Evolutionary conservation across 768 basidiomycete genomes (phyloP).

Genomic region (Auricularia sp.): DNA sequence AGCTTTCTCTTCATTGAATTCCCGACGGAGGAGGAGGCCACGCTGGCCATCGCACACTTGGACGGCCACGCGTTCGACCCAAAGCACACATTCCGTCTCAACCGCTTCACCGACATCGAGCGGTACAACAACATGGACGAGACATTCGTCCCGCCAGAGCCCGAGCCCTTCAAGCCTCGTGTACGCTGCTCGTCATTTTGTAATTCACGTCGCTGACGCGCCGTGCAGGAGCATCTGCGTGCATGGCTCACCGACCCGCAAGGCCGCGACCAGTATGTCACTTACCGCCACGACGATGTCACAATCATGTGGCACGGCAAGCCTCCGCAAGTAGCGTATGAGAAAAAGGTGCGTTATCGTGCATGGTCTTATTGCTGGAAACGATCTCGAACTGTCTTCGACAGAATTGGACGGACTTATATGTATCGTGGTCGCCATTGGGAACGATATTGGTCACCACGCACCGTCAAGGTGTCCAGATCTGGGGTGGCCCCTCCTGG

Average conservation of each 20-base stretch:
- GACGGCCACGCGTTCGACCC: slow-evolving; percentile 79
- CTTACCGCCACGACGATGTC: slow-evolving; percentile 86
- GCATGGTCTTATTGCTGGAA: too few relatives aligned
- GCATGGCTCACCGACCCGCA: slow-evolving; percentile 89
- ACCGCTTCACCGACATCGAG: slow-evolving; percentile 86
- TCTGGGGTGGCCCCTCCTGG: slow-evolving; percentile 94
- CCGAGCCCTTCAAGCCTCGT: slow-evolving; percentile 64
- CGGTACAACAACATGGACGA: slow-evolving; percentile 68
- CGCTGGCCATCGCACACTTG: slow-evolving; percentile 53
- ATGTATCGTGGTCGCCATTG: slow-evolving; percentile 92
- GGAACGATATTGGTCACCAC: slow-evolving; percentile 93
- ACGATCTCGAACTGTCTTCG: background rate
- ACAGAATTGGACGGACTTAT: slow-evolving; percentile 94
- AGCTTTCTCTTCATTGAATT: slow-evolving; percentile 83
- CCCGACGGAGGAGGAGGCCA: slow-evolving; percentile 58
- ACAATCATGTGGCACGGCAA: slow-evolving; percentile 89
- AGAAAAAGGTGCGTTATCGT: slow-evolving; percentile 50
- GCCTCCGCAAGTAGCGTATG: slow-evolving; percentile 67
- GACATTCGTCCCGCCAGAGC: slow-evolving; percentile 63
- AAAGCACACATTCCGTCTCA: slow-evolving; percentile 75
- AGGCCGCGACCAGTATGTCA: slow-evolving; percentile 93
- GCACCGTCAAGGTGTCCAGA: slow-evolving; percentile 87
- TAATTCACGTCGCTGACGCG: background rate
- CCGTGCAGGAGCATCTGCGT: slow-evolving; percentile 76
- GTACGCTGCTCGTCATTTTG: slow-evolving; percentile 30